phyloP scores from a whole-genome alignment of 352 stramenopile species.

The Phytophthora litchii region DNA sequence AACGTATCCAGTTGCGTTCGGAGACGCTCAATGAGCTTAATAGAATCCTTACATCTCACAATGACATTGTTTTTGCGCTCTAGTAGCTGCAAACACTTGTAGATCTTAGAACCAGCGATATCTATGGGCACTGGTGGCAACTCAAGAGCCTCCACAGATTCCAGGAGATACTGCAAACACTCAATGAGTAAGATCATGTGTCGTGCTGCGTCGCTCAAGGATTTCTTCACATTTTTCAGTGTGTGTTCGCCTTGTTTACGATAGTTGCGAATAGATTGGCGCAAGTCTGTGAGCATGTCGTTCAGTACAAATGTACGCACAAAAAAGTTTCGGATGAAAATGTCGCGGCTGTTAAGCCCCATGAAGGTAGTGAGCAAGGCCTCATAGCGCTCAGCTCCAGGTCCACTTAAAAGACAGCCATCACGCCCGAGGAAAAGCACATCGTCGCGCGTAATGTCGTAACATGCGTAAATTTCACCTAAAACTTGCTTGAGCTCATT shows the following conservation, averaged over 20 bases:
- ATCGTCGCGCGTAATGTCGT: slow-evolving; percentile 97
- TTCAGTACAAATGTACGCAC: slow-evolving; percentile 95
- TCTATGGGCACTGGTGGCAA: slow-evolving; percentile 60
- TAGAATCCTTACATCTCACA: slow-evolving; percentile 93
- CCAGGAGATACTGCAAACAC: slow-evolving; percentile 95
- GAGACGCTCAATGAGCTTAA: slow-evolving; percentile 94
- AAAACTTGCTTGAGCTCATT: slow-evolving; percentile 97
- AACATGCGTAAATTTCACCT: slow-evolving; percentile 94
- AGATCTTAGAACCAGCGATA: slow-evolving; percentile 77
- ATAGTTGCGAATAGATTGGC: slow-evolving; percentile 89
- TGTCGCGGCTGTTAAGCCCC: slow-evolving; percentile 95
- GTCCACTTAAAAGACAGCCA: slow-evolving; percentile 93
- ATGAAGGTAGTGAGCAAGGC: slow-evolving; percentile 95
- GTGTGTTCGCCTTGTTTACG: slow-evolving; percentile 83
- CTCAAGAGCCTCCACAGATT: slow-evolving; percentile 93
- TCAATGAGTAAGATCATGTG: slow-evolving; percentile 97
- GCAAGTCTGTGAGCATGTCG: slow-evolving; percentile 91
- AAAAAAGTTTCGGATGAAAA: slow-evolving; percentile 99
- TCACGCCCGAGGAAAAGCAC: slow-evolving; percentile 95
- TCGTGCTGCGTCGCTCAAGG: slow-evolving; percentile 91
- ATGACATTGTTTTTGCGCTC: slow-evolving; percentile 91
- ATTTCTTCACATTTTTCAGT: slow-evolving; percentile 74
- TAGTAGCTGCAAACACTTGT: slow-evolving; percentile 92
- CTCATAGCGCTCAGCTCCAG: slow-evolving; percentile 95
- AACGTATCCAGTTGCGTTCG: slow-evolving; percentile 93